Base-by-base conservation (phyloP, 768 basidiomycete genomes). In the Phylloporus rhodoxanthus region DNA sequence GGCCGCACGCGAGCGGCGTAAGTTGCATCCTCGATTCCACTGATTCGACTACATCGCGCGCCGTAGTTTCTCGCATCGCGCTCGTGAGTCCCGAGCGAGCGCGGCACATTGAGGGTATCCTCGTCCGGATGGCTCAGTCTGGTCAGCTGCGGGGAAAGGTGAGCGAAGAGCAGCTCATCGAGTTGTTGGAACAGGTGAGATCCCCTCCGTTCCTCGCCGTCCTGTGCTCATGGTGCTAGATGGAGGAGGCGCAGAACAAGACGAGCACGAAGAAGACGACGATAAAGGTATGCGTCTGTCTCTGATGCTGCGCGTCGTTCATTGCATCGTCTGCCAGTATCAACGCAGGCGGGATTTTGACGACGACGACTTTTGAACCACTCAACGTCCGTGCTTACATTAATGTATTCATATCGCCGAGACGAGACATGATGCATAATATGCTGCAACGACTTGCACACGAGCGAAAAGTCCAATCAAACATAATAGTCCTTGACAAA, bases 41-140 rank as follows among this genome's bases (percentile, higher is more conserved):
- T 8, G 28, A 19, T 41, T 28, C 40, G 10, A 38, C 37, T 33
- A 8, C 17, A 3, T 10, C 8, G 19, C 14, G 3, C 20, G 2
- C 3, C n/a, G 21, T 61, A 95, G 91, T 94, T 48, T 84, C 88
- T 9, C 82, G 93, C 43, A 94, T 95, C 55, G 79, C 84, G 4
- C 80, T 95, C 25, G 92, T 94, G 57, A 87, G 87, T 56, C 84
- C 89, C 0, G 82, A 87, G 34, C 74, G 89, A 62, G 85, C 90
- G 15, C 76, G 77, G 54, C 82, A 91, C 64, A 87, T 95, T 57
- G 88, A 93, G 68, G 72, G 70, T 3, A 81, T 92, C 50, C 72
- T 95, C 28, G 56, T 87, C 34, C 77, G 87, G 34, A 91, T 92
- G 87, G 89, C 83, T 8, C 88, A 91, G 68, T 74, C 79, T 1